Conservation (phyloP, 1,139 yeast genomes). For the Debaryomyces nepalensis region DNA sequence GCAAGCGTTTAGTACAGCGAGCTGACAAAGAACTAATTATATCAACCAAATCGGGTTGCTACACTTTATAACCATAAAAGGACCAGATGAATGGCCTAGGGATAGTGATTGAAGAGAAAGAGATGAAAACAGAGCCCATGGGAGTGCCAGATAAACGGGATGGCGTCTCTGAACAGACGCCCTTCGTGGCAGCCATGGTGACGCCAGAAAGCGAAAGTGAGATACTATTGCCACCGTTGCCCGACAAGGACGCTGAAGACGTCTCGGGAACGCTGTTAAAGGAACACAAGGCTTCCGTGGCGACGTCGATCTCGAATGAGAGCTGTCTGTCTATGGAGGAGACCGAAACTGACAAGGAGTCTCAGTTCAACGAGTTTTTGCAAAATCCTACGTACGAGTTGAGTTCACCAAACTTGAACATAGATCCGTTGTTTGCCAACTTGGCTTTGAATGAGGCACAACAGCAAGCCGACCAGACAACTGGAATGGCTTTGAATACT, state of each 20-base stretch:
- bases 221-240: constrained; percentile 45
- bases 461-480: background rate
- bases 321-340: constrained; percentile 3
- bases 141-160: background rate
- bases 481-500: constrained; percentile 20
- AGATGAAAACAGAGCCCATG: constrained; percentile 4
- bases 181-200: constrained; percentile 3
- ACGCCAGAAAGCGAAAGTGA: constrained; percentile 24
- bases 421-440: constrained; percentile 14
- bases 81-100: constrained; percentile 32
- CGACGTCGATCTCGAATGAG: constrained; percentile 5
- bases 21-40: background rate
- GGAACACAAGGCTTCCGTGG: constrained; percentile 6
- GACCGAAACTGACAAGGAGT: constrained; percentile 2
- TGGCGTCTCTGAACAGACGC: constrained; percentile 8
- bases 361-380: constrained; percentile 16
- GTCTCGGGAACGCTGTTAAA: background rate
- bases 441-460: constrained; percentile 3
- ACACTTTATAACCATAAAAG: constrained; percentile 14
- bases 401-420: constrained; percentile 24
- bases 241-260: constrained; percentile 24
- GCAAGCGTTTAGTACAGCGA: background rate
- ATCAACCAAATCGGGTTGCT: background rate
- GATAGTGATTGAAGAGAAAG: constrained; percentile 36
- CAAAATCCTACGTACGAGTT: constrained; percentile 21